A percentile compares a stretch with the other conserved stretches of the same genome.
These are phyloP conservation scores for Patellifolia procumbens DNA, from an alignment of 179 eudicot genomes.

Conservation along the genomic window DNA sequence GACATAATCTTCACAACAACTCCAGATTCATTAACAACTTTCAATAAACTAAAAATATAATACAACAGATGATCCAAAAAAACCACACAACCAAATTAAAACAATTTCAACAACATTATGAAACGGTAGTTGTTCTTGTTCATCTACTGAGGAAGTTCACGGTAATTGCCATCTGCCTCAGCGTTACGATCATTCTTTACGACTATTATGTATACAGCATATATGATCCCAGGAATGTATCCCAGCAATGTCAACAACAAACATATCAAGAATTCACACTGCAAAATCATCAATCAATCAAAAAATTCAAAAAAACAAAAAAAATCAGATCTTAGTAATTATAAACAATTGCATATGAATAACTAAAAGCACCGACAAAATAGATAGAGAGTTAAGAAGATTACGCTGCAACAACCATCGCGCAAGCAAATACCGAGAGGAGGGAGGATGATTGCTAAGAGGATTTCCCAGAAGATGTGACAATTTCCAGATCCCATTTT, in stretches of 20 bases:
- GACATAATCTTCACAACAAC: background rate
- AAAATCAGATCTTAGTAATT: no score
- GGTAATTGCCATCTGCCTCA: slow-evolving; percentile 10
- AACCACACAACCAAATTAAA: background rate
- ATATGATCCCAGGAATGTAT: slow-evolving; percentile 61
- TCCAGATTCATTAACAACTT: background rate
- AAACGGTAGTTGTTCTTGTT: background rate
- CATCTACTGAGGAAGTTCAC: slow-evolving; percentile 7
- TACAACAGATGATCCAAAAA: background rate
- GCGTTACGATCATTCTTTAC: background rate
- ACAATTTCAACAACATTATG: background rate
- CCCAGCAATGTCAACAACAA: slow-evolving; percentile 53
- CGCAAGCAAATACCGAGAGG: slow-evolving; percentile 38
- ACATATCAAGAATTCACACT: slow-evolving; percentile 61
- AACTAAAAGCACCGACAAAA: no score
- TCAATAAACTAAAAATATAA: background rate
- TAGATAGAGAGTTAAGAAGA: background rate
- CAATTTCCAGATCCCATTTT: background rate
- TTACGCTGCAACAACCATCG: slow-evolving; percentile 40
- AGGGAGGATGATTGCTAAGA: slow-evolving; percentile 37
- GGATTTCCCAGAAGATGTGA: slow-evolving; percentile 21
- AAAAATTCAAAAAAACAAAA: no score
- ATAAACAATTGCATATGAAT: no score
- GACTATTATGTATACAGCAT: slow-evolving; percentile 44
- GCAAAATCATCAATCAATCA: no score